Base-by-base conservation (phyloP, 2,329 filamentous ascomycete genomes). In the Botrytis squamosa region DNA sequence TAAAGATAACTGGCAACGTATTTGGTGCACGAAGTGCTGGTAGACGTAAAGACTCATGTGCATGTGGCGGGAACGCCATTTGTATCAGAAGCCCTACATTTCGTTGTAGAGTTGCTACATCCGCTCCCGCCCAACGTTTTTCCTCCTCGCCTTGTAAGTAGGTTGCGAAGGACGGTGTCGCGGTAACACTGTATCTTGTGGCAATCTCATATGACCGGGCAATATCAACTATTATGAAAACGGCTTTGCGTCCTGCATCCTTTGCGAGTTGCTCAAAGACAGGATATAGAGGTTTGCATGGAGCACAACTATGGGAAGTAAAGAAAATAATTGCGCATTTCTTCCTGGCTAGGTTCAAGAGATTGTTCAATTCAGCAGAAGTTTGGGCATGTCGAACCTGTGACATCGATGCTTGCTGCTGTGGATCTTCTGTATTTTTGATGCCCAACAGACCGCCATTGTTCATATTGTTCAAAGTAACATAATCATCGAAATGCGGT, bases 131-230 rank as follows among this genome's bases (percentile, higher is more conserved):
- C 95, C 95, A 98, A 77, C 92, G 88, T 75, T 94, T 91, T 67
- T 93, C 88, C 80, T 95, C 89, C 74, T 91, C 83, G 2, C 94
- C 94, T 70, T 88, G 91, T 14, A 95, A 83, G 80, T 95, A 97
- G 0, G 94, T 95, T 79, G 96, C 89, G 80, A 98, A 97, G 0
- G 95, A 97, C 0, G 95, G 95, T 0, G 95, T 97, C 6, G 91
- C 91, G 3, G 88, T 87, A 70, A 98, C 88, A 1, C 86, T 84
- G 80, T 92, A 97, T 74, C 86, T 87, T 60, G 85, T 85, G 38
- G 87, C 90, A 66, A 93, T 88, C 75, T 89, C 88, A 73, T 86
- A 88, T 4, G 91, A 90, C 20, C 86, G 84, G 25, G 89, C 90
- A 66, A 93, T 90, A 80, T 98, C 95, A 20, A 97, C 90, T 80